Evolutionary conservation across 345 rosid species (phyloP).

Genomic region (Dipteronia dyeriana): DNA sequence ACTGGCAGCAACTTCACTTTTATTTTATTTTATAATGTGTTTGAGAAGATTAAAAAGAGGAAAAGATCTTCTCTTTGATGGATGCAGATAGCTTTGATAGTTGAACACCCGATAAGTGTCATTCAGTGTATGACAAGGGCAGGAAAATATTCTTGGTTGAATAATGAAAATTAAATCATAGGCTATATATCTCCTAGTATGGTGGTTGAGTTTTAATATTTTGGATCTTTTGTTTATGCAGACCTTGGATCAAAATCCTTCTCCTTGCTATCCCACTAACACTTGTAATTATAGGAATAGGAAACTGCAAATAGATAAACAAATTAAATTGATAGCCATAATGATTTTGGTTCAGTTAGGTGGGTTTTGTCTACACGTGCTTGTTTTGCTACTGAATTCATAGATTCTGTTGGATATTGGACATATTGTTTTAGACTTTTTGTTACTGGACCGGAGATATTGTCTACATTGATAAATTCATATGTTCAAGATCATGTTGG

Average conservation of each 20-base stretch:
- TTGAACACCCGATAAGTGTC: too few relatives aligned
- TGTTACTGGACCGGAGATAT: background rate
- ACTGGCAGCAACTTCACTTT: slow-evolving; percentile 18
- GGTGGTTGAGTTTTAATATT: background rate
- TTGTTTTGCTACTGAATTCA: background rate
- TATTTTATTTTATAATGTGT: slow-evolving; percentile 12
- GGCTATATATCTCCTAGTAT: background rate
- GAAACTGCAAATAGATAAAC: background rate
- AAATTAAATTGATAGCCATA: background rate
- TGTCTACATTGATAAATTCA: too few relatives aligned
- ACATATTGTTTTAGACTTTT: too few relatives aligned
- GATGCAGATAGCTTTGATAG: too few relatives aligned
- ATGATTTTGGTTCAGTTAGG: background rate
- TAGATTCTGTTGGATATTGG: too few relatives aligned
- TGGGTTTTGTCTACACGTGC: background rate
- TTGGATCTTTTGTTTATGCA: background rate
- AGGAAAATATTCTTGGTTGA: background rate
- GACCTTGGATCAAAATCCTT: background rate
- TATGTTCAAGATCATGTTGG: background rate
- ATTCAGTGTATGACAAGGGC: background rate
- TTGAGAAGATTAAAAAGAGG: background rate
- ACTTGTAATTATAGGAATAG: background rate
- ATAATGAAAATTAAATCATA: background rate
- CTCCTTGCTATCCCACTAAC: background rate
- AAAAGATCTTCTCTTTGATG: too few relatives aligned